Evolutionary conservation across 2,329 filamentous ascomycete species (phyloP), one percentile per base, ranked within the genome.

Genomic region (Akanthomyces lecanii): DNA sequence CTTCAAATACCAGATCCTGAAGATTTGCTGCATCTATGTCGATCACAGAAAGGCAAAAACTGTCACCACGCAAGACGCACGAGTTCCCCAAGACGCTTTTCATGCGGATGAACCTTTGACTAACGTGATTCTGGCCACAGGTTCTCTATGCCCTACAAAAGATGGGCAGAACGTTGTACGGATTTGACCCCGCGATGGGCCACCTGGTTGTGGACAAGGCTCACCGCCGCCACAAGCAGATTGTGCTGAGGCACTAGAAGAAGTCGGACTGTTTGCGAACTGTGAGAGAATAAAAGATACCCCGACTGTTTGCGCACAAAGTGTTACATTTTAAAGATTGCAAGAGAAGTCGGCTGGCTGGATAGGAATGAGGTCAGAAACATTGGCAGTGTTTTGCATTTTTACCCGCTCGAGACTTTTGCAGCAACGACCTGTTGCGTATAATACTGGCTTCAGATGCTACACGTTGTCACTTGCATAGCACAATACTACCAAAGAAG

Each of bases 41-140:
- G 86, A 89, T 11, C 77, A 89, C 55, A 71, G 81, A 0, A 73
- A 77, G 0, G 75, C 82, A 0, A 89, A 89, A 73, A 91, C 88
- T 0, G 78, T 90, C 0, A 89, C 85, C 0, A 77, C 85, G 0
- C 73, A 77, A 0, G 88, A 91, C 66, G 88, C 89, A 69, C 71
- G 81, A 75, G 14, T 30, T 18, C 30, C 25, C 50, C 28, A 30
- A 28, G 25, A 8, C 5, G 18, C 45, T 12, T 4, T 5, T 25
- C 18, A 51, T n/a, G 6, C 12, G 23, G 14, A 23, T 5, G 3
- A 44, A 16, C 5, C 18, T 4, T 28, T 44, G 53, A 10, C 23
- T 44, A 52, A 51, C 7, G 52, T 14, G 23, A 36, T 7, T 11
- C 40, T 57, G 40, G 25, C 33, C 7, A 7, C 40, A 88, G 86